phyloP scores from a whole-genome alignment of 192 early-diverging fungal genomes.

The Podila verticillata region DNA sequence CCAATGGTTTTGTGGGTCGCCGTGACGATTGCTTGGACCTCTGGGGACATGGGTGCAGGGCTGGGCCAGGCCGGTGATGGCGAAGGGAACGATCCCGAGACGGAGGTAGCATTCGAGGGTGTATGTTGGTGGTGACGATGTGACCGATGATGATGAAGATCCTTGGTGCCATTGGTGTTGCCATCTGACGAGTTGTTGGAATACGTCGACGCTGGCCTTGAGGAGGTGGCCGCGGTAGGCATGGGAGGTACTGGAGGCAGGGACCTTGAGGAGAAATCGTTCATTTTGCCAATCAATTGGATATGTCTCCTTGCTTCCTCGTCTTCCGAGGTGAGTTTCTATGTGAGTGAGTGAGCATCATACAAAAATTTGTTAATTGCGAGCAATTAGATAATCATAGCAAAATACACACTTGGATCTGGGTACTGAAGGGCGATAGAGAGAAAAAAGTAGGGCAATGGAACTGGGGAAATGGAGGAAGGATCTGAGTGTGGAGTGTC shows the following conservation, averaged over 20 bases:
- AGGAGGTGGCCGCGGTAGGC: conserved; percentile 1
- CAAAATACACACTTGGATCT: too few relatives aligned
- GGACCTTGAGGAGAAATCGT: conserved; percentile 27
- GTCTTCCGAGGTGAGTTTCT: conserved; percentile 29
- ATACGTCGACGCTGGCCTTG: conserved; percentile 31
- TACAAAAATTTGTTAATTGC: background rate
- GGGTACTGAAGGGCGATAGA: too few relatives aligned
- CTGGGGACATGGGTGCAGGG: conserved; percentile 10
- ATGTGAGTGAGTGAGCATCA: background rate
- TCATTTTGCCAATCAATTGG: conserved; percentile 30
- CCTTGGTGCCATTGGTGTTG: conserved; percentile 1
- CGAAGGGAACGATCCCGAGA: background rate
- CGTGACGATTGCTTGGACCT: conserved; percentile 17
- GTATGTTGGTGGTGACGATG: background rate
- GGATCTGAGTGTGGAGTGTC: too few relatives aligned
- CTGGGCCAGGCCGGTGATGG: background rate
- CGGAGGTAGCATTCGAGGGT: background rate
- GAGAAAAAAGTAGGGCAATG: background rate
- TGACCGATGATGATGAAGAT: background rate
- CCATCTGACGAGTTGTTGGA: conserved; percentile 29
- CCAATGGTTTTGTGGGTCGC: conserved; percentile 38
- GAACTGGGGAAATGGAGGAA: too few relatives aligned
- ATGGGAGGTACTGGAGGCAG: conserved; percentile 29
- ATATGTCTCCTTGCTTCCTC: conserved; percentile 29
- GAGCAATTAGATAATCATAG: background rate